Evolutionary conservation across 495 filamentous ascomycete genomes (phyloP).

Genomic region (Corynascus novoguineensis): DNA sequence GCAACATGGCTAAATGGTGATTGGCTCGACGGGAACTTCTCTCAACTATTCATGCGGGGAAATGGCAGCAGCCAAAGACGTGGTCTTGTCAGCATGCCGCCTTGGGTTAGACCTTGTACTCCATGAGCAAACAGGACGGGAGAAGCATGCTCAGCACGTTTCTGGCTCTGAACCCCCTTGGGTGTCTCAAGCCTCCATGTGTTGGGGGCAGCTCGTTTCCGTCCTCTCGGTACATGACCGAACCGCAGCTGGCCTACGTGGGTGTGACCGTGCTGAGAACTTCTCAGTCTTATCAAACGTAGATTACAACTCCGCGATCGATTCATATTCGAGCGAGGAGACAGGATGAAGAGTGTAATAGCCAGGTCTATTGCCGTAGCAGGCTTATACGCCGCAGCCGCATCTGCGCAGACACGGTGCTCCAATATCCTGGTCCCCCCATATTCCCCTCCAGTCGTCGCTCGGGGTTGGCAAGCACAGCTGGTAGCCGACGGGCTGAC

Average conservation of each 20-base stretch:
- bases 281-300: neutral
- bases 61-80: no score
- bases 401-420: conserved; percentile 25
- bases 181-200: neutral
- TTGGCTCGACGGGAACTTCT: neutral
- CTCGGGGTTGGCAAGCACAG: conserved; percentile 49
- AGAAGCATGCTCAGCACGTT: no score
- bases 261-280: neutral
- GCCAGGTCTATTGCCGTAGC: conserved; percentile 10
- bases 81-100: neutral
- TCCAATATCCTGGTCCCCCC: conserved; percentile 23
- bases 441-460: conserved; percentile 51
- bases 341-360: conserved; percentile 19
- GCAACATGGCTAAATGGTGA: neutral
- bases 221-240: conserved; percentile 3
- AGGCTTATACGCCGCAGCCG: conserved; percentile 17
- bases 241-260: neutral
- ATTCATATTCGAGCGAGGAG: neutral
- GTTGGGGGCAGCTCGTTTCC: conserved; percentile 5
- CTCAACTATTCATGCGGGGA: conserved; percentile 1
- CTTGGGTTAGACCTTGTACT: neutral
- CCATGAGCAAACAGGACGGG: neutral
- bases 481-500: conserved; percentile 49
- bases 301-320: neutral
- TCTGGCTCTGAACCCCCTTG: neutral